phyloP scores from a whole-genome alignment of 2,329 filamentous ascomycete genomes.

The Xylariaceae sp. region DNA sequence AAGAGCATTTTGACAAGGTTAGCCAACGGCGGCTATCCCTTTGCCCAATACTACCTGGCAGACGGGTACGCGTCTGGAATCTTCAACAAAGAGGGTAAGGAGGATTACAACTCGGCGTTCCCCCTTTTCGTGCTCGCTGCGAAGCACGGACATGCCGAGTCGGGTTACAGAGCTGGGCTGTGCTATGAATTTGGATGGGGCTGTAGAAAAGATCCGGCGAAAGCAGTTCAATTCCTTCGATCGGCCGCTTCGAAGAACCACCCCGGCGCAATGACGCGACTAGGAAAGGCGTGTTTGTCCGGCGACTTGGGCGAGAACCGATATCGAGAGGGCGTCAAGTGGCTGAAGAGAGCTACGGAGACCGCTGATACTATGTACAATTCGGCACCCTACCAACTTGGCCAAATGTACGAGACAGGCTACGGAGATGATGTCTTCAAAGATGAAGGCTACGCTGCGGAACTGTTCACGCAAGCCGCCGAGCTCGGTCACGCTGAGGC shows the following conservation, averaged over 20 bases:
- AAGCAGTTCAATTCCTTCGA: conserved; percentile 90
- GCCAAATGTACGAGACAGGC: conserved; percentile 82
- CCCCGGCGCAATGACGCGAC: conserved; percentile 86
- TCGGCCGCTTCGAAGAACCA: conserved; percentile 89
- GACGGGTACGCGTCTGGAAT: conserved; percentile 92
- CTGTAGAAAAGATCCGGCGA: conserved; percentile 79
- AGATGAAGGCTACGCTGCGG: conserved; percentile 83
- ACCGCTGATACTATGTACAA: conserved; percentile 90
- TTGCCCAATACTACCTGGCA: conserved; percentile 94
- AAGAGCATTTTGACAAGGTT: conserved; percentile 83
- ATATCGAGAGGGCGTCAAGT: conserved; percentile 89
- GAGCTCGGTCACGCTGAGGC: conserved; percentile 86
- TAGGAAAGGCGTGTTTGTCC: conserved; percentile 83
- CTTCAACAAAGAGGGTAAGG: conserved; percentile 81
- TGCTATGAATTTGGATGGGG: conserved; percentile 99
- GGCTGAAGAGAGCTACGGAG: conserved; percentile 90
- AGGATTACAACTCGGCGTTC: conserved; percentile 87
- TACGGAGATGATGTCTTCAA: conserved; percentile 91
- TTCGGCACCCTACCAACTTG: conserved; percentile 84
- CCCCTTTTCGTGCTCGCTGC: conserved; percentile 87
- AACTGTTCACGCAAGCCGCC: conserved; percentile 89
- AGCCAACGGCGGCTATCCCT: conserved; percentile 84
- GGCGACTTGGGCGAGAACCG: conserved; percentile 84
- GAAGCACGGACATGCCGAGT: conserved; percentile 96
- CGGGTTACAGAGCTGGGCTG: conserved; percentile 84